Percentiles rank a stretch among this genome's conserved stretches.
Evolutionary conservation across 495 filamentous ascomycete genomes (phyloP).

Genomic region (Halenospora varia): DNA sequence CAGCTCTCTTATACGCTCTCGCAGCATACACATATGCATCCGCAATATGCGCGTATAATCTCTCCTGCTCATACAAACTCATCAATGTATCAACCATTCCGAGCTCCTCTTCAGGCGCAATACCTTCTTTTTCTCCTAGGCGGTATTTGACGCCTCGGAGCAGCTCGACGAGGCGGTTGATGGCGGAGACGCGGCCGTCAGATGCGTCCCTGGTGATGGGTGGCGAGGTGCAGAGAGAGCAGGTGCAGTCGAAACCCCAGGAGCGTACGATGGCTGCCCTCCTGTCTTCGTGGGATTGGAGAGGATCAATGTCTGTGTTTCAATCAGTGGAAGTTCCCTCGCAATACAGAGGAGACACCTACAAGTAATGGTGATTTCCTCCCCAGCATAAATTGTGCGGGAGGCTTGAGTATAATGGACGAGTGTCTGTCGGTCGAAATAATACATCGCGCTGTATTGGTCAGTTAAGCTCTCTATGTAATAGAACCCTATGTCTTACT

Average conservation of each 20-base stretch:
- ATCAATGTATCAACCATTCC: slow-evolving; percentile 25
- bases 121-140: not conserved
- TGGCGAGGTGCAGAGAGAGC: slow-evolving; percentile 7
- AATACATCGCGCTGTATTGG: slow-evolving; percentile 11
- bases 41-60: slow-evolving; percentile 25
- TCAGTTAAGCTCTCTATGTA: not conserved
- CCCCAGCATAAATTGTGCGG: slow-evolving; percentile 11
- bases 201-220: not conserved
- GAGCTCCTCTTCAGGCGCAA: slow-evolving; percentile 1
- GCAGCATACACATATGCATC: slow-evolving; percentile 26
- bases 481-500: not conserved
- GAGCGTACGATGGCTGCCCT: slow-evolving; percentile 2
- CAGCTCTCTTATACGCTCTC: slow-evolving; percentile 24
- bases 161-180: not conserved
- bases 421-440: slow-evolving; percentile 8
- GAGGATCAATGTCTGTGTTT: slow-evolving; percentile 11
- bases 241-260: slow-evolving; percentile 21
- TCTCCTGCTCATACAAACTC: slow-evolving; percentile 26
- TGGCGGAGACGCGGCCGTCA: not conserved
- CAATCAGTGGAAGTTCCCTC: not conserved
- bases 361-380: slow-evolving; percentile 22
- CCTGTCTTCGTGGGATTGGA: slow-evolving; percentile 5
- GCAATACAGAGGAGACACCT: not conserved
- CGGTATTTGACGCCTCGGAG: not conserved
- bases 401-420: slow-evolving; percentile 18